Conservation (phyloP, 306 rosid genomes). For the Quercus dentata region DNA sequence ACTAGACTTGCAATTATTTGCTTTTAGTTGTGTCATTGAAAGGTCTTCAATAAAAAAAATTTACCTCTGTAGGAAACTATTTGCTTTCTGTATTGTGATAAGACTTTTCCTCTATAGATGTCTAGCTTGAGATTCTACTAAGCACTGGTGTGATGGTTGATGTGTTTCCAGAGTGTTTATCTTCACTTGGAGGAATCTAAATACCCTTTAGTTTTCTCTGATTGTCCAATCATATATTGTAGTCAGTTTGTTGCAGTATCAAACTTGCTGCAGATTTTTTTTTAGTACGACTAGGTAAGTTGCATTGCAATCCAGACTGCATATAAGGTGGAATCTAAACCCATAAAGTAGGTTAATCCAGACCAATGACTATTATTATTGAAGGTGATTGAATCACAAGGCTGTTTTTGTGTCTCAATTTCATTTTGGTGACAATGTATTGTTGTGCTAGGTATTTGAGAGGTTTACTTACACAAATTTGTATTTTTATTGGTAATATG, state of each 20-base stretch:
- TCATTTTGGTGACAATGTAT: neutral
- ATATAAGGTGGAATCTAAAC: neutral
- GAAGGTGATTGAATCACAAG: neutral
- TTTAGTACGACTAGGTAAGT: neutral
- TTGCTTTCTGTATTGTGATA: neutral
- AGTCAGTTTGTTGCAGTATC: neutral
- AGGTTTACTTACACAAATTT: neutral
- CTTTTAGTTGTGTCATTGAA: neutral
- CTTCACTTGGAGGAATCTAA: neutral
- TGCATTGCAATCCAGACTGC: neutral
- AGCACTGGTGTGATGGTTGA: too few species aligned
- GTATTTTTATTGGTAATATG: neutral
- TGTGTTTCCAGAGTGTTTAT: too few species aligned
- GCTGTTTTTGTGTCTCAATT: neutral
- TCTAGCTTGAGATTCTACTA: neutral
- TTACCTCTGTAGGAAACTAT: neutral
- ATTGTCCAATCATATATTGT: neutral
- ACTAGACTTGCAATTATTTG: neutral
- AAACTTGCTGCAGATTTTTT: neutral
- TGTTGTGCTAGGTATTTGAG: neutral
- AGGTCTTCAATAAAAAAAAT: neutral
- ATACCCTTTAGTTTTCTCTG: neutral
- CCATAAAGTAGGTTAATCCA: neutral
- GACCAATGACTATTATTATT: neutral
- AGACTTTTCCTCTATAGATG: neutral